phyloP scores from a whole-genome alignment of 2,329 filamentous ascomycete species.

The Neofusicoccum sp. region DNA sequence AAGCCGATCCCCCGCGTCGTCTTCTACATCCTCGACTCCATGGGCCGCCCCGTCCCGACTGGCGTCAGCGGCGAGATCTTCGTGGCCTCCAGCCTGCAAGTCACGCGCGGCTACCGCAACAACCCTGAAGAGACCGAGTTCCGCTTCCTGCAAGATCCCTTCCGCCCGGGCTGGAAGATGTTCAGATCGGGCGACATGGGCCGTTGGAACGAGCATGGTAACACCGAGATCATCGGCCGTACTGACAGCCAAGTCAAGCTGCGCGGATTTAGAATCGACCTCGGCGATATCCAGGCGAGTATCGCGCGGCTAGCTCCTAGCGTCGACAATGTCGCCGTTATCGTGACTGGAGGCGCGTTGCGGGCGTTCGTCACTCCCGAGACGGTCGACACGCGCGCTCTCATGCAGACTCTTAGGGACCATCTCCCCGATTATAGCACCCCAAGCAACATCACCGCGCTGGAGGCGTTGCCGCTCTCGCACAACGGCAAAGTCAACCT shows the following conservation, averaged over 20 bases:
- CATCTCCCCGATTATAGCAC: constrained; percentile 18
- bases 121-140: not conserved
- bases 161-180: constrained; percentile 11
- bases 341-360: not conserved
- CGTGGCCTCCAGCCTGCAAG: constrained; percentile 16
- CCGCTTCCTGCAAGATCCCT: constrained; percentile 16
- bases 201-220: constrained; percentile 14
- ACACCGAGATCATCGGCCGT: constrained; percentile 24
- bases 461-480: constrained; percentile 6
- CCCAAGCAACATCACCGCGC: constrained; percentile 1
- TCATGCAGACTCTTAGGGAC: not conserved
- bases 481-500: constrained; percentile 20
- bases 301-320: not conserved
- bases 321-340: constrained; percentile 10
- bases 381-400: not conserved
- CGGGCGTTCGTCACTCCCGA: constrained; percentile 18
- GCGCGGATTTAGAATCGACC: constrained; percentile 25
- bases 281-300: constrained; percentile 24
- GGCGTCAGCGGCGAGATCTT: constrained; percentile 22
- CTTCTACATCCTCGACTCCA: constrained; percentile 21
- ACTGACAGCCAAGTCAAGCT: constrained; percentile 26
- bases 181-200: constrained; percentile 23
- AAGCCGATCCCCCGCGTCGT: constrained; percentile 10
- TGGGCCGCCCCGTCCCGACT: constrained; percentile 14
- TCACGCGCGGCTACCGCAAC: constrained; percentile 21